phyloP scores from a whole-genome alignment of 1,139 yeast species.

The Zygosaccharomyces sapae region DNA sequence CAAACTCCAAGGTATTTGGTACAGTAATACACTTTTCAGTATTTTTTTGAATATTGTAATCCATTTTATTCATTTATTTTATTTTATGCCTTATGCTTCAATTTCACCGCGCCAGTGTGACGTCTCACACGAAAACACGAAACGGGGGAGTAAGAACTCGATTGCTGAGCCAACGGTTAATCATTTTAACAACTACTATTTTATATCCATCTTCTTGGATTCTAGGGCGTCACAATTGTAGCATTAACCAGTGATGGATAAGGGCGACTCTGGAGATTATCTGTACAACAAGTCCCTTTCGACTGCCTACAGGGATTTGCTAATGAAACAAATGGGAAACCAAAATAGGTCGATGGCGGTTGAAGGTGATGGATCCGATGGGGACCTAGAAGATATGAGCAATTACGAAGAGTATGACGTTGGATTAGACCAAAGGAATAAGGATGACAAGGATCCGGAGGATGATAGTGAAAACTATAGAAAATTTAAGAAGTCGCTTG shows the following conservation, averaged over 20 bases:
- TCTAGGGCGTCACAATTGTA: background rate
- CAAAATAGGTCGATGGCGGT: constrained; percentile 10
- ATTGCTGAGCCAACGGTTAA: background rate
- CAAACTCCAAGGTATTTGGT: too few species aligned
- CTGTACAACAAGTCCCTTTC: constrained; percentile 15
- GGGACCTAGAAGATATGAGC: constrained; percentile 5
- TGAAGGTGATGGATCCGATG: constrained; percentile 12
- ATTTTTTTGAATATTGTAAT: background rate
- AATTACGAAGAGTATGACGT: constrained; percentile 12
- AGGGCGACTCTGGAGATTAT: constrained; percentile 6
- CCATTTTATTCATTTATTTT: background rate
- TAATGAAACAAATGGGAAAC: constrained; percentile 16
- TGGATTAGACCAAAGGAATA: constrained; percentile 11
- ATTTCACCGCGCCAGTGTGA: background rate
- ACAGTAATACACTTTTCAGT: too few species aligned
- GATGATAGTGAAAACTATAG: constrained; percentile 13
- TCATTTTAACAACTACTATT: background rate
- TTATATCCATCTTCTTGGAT: background rate
- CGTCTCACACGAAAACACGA: constrained; percentile 7
- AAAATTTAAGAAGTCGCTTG: constrained; percentile 15
- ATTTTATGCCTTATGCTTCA: background rate
- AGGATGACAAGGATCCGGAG: constrained; percentile 8
- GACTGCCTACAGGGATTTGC: constrained; percentile 19
- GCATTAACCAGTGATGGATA: background rate
- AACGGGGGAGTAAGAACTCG: background rate